Base-by-base conservation (phyloP, 2,329 filamentous ascomycete species). In the Hypoxylon sp. region DNA sequence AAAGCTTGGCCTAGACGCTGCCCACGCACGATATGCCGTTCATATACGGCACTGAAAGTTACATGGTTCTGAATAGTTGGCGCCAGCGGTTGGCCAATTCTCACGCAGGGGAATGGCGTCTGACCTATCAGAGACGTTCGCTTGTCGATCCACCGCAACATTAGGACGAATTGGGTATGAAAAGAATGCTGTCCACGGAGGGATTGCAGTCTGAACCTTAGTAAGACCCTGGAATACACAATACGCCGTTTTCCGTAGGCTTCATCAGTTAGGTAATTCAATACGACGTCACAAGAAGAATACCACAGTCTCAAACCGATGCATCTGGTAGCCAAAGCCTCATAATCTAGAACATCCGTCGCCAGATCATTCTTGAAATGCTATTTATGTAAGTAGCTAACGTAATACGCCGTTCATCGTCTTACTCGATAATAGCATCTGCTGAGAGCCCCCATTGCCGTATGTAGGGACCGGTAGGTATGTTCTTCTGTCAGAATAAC, bases 31-130 rank as follows among this genome's bases (percentile, higher is more conserved):
- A 44, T 22, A 19, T 22, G 14, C 29, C 29, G 19, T 57, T 51
- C 24, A 29, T 57, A 10, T 24, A 29, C 35, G 22, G 19, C 19
- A 22, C 19, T 19, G 51, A 52, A 57, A 31, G 24, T 63, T 33
- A 59, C 35, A 54, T 63, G 57, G 59, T 55, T 62, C 58, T 53
- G 22, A 51, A 62, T 50, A 47, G 60, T 58, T 71, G 66, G 59
- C 66, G 67, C 61, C 60, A 71, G 17, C 53, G 39, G 62, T 63
- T 66, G 62, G 66, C 22, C 59, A 64, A 58, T 60, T 65, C 61
- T 50, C 22, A 57, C 24, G 44, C 51, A 37, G 59, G 44, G 37
- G 39, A 44, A 35, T n/a, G 6, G 13, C 11, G 17, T 39, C 48
- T 57, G 51, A 29, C 66, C 66, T 65, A 69, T 67, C 55, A 66